Conservation (phyloP, 2,329 filamentous ascomycete species). For the Pseudodiploospora longispora region DNA sequence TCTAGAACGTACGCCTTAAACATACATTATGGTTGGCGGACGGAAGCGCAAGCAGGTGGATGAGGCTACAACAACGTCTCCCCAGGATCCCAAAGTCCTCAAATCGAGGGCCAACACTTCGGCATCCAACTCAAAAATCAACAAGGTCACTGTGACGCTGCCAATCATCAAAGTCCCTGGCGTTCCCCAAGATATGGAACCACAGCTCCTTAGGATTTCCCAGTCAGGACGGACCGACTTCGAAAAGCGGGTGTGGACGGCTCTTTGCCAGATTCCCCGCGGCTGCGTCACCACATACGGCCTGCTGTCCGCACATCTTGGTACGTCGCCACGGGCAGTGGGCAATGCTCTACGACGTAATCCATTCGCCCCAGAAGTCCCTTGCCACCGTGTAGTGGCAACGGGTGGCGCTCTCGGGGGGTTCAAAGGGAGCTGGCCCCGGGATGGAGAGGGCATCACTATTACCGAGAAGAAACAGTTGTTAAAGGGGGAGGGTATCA, state of each 20-base stretch:
- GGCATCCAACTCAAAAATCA: constrained; percentile 1
- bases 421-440: constrained; percentile 59
- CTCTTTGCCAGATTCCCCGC: constrained; percentile 68
- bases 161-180: neutral
- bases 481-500: constrained; percentile 55
- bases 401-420: constrained; percentile 63
- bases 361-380: constrained; percentile 74
- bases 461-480: constrained; percentile 56
- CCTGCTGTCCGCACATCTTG: constrained; percentile 57
- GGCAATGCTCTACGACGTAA: constrained; percentile 71
- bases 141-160: neutral
- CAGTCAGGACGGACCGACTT: constrained; percentile 40
- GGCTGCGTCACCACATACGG: constrained; percentile 74
- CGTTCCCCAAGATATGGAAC: constrained; percentile 8
- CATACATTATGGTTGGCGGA: neutral
- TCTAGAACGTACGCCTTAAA: too few species aligned
- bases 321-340: constrained; percentile 66
- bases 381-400: constrained; percentile 74
- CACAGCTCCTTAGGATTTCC: constrained; percentile 38
- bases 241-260: constrained; percentile 58
- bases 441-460: constrained; percentile 45
- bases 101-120: too few species aligned
- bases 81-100: too few species aligned
- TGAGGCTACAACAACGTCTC: neutral
- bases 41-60: constrained; percentile 6